These are phyloP conservation scores for Coemansia sp. DNA, from an alignment of 192 early-diverging fungal genomes.

Conservation along the genomic window DNA sequence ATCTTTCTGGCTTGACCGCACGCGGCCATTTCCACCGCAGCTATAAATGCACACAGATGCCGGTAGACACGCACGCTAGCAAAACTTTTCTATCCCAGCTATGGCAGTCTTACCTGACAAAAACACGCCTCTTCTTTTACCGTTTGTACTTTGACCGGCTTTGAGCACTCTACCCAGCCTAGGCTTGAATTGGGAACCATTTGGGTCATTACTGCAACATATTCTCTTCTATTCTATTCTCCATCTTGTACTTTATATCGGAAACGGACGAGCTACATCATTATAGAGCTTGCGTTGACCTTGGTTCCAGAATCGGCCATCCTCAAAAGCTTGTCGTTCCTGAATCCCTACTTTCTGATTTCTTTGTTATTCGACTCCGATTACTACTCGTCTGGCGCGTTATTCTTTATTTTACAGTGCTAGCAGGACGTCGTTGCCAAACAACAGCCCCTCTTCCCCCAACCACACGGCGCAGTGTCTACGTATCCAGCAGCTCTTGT, in stretches of 20 bases:
- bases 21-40: background rate
- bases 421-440: background rate
- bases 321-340: background rate
- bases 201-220: background rate
- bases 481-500: background rate
- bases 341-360: constrained; percentile 7
- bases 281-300: background rate
- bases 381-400: constrained; percentile 3
- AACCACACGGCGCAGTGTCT: background rate
- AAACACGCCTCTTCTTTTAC: background rate
- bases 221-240: background rate
- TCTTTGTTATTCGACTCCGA: constrained; percentile 2
- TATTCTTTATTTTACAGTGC: background rate
- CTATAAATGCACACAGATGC: background rate
- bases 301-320: background rate
- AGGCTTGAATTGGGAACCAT: background rate
- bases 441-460: constrained; percentile 5
- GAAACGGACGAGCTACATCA: background rate
- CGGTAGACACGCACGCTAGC: background rate
- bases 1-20: background rate
- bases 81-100: background rate
- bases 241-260: background rate
- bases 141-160: background rate
- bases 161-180: background rate
- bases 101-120: background rate